phyloP scores from a whole-genome alignment of 2,329 filamentous ascomycete genomes.

The Harringtonia aguacate region DNA sequence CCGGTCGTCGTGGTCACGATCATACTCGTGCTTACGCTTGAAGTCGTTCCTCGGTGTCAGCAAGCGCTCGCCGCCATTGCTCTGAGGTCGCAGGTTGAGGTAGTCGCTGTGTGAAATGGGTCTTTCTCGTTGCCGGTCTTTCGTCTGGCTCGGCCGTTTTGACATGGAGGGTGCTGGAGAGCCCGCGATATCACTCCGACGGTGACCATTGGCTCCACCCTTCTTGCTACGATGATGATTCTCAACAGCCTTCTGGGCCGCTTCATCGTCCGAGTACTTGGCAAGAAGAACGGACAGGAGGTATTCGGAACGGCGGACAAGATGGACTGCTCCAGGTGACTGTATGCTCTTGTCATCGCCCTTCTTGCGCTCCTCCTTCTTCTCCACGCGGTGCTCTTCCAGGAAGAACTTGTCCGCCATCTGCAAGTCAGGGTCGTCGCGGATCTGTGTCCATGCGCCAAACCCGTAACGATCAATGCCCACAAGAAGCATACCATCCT shows the following conservation, averaged over 20 bases:
- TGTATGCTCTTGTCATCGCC: constrained; percentile 71
- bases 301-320: constrained; percentile 91
- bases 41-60: constrained; percentile 36
- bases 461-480: constrained; percentile 92
- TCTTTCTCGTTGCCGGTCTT: constrained; percentile 34
- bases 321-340: constrained; percentile 92
- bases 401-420: constrained; percentile 89
- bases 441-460: constrained; percentile 88
- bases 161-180: constrained; percentile 53
- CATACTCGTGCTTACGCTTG: constrained; percentile 51
- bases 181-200: constrained; percentile 44
- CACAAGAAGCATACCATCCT: constrained; percentile 94
- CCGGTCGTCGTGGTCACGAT: constrained; percentile 39
- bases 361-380: constrained; percentile 84
- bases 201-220: constrained; percentile 54
- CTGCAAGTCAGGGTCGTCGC: constrained; percentile 79
- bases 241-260: constrained; percentile 70
- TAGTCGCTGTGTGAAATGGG: constrained; percentile 18
- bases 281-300: constrained; percentile 86
- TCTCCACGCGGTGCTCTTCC: constrained; percentile 95
- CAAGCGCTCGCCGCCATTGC: constrained; percentile 31
- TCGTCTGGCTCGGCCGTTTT: constrained; percentile 35
- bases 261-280: constrained; percentile 67
- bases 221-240: constrained; percentile 95
- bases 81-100: constrained; percentile 12